Evolutionary conservation across 1,284 basidiomycete genomes (phyloP).

Genomic region (Ustilago nuda): DNA sequence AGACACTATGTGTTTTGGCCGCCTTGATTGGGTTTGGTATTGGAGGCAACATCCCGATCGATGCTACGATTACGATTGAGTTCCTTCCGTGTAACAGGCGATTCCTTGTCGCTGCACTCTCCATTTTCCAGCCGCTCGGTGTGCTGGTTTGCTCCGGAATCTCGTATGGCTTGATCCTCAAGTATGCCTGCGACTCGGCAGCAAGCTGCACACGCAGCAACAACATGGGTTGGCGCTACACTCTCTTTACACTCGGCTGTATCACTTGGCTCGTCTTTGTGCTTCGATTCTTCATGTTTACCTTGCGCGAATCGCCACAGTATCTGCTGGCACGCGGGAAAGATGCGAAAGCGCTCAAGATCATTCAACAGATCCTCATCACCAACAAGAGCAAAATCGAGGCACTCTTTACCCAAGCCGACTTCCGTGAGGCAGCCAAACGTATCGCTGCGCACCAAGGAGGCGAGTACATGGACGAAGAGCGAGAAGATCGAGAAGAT

Average conservation of each 20-base stretch:
- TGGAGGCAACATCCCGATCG: slow-evolving; percentile 64
- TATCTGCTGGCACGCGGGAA: slow-evolving; percentile 58
- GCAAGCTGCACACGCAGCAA: slow-evolving; percentile 43
- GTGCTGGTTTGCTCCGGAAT: slow-evolving; percentile 59
- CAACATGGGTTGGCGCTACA: slow-evolving; percentile 68
- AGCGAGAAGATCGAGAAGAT: slow-evolving; percentile 25
- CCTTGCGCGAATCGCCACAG: slow-evolving; percentile 63
- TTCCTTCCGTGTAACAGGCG: slow-evolving; percentile 56
- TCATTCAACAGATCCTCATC: slow-evolving; percentile 52
- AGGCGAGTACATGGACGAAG: slow-evolving; percentile 10
- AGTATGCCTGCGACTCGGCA: slow-evolving; percentile 47
- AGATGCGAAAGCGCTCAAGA: slow-evolving; percentile 55
- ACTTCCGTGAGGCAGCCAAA: slow-evolving; percentile 69
- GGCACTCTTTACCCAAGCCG: slow-evolving; percentile 68
- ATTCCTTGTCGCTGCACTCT: slow-evolving; percentile 56
- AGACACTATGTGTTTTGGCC: slow-evolving; percentile 50
- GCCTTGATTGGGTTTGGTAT: slow-evolving; percentile 62
- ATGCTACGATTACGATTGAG: slow-evolving; percentile 62
- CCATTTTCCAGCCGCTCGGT: slow-evolving; percentile 66
- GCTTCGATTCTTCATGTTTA: slow-evolving; percentile 62
- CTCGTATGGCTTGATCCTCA: slow-evolving; percentile 63
- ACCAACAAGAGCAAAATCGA: slow-evolving; percentile 67
- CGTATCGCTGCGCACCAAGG: slow-evolving; percentile 37
- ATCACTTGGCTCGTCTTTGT: slow-evolving; percentile 65
- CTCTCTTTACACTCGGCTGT: slow-evolving; percentile 61